phyloP scores from a whole-genome alignment of 768 basidiomycete genomes.

The Mycena belliarum region DNA sequence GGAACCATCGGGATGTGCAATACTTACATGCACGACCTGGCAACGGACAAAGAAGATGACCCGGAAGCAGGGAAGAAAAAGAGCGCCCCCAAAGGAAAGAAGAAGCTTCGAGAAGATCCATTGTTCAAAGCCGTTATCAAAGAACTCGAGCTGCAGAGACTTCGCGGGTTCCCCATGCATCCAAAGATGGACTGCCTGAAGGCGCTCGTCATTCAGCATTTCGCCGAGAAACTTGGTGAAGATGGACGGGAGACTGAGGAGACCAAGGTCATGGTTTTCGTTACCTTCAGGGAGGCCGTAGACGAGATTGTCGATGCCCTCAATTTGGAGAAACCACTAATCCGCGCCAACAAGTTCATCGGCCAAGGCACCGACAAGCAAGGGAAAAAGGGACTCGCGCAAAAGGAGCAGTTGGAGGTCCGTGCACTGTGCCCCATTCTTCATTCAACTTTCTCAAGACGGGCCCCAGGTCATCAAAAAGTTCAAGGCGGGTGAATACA shows the following conservation, averaged over 20 bases:
- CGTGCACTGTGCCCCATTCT: constrained; percentile 17
- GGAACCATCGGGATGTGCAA: constrained; percentile 82
- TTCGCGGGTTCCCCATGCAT: constrained; percentile 63
- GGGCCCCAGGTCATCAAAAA: constrained; percentile 79
- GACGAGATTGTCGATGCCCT: constrained; percentile 87
- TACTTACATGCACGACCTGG: constrained; percentile 54
- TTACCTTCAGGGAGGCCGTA: constrained; percentile 85
- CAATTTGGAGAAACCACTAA: constrained; percentile 72
- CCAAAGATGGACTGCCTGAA: constrained; percentile 92
- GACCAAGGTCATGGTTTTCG: constrained; percentile 92
- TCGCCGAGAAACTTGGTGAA: constrained; percentile 54
- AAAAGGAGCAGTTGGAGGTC: constrained; percentile 91
- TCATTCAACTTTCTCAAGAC: constrained; percentile 11
- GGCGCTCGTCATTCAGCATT: constrained; percentile 76
- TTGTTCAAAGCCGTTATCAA: constrained; percentile 65
- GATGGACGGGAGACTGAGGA: constrained; percentile 44
- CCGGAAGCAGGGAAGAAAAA: constrained; percentile 35
- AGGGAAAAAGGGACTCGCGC: constrained; percentile 85
- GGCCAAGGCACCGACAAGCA: constrained; percentile 87
- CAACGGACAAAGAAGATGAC: constrained; percentile 38
- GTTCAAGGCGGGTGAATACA: constrained; percentile 87
- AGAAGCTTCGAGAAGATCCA: constrained; percentile 48
- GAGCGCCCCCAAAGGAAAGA: constrained; percentile 44
- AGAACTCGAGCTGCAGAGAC: constrained; percentile 64
- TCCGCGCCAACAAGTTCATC: constrained; percentile 84